phyloP scores from a whole-genome alignment of 1,139 yeast genomes.

The Lodderomyces jiufengensis region DNA sequence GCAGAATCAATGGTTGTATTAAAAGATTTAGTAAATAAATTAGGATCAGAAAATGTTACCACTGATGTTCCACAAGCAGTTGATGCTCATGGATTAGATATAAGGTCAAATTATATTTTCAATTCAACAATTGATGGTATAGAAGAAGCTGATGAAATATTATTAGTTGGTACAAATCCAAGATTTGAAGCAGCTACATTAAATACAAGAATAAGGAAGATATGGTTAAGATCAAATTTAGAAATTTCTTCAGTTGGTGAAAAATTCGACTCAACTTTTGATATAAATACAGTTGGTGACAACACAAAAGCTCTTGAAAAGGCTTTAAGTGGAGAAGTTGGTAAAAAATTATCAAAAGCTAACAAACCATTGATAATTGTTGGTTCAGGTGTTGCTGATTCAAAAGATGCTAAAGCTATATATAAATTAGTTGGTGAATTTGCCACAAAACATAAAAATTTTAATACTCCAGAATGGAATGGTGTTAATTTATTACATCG shows the following conservation, averaged over 20 bases:
- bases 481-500: slow-evolving; percentile 81
- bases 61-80: slow-evolving; percentile 65
- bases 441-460: slow-evolving; percentile 54
- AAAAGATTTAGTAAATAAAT: slow-evolving; percentile 72
- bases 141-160: slow-evolving; percentile 77
- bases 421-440: slow-evolving; percentile 63
- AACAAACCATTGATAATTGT: slow-evolving; percentile 75
- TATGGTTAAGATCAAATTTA: slow-evolving; percentile 69
- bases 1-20: slow-evolving; percentile 81
- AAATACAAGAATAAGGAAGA: slow-evolving; percentile 80
- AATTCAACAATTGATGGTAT: slow-evolving; percentile 78
- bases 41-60: slow-evolving; percentile 80
- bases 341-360: slow-evolving; percentile 65
- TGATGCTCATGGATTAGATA: slow-evolving; percentile 66
- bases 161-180: slow-evolving; percentile 82
- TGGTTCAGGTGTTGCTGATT: slow-evolving; percentile 78
- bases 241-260: slow-evolving; percentile 74
- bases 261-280: slow-evolving; percentile 73
- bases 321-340: slow-evolving; percentile 68
- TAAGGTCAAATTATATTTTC: slow-evolving; percentile 78
- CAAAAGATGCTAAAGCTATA: slow-evolving; percentile 61
- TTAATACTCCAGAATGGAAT: slow-evolving; percentile 75
- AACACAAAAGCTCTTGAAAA: slow-evolving; percentile 53
- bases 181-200: slow-evolving; percentile 89
- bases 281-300: slow-evolving; percentile 60